Base-by-base conservation (phyloP, 768 basidiomycete genomes). In the Boletus barrowsii region DNA sequence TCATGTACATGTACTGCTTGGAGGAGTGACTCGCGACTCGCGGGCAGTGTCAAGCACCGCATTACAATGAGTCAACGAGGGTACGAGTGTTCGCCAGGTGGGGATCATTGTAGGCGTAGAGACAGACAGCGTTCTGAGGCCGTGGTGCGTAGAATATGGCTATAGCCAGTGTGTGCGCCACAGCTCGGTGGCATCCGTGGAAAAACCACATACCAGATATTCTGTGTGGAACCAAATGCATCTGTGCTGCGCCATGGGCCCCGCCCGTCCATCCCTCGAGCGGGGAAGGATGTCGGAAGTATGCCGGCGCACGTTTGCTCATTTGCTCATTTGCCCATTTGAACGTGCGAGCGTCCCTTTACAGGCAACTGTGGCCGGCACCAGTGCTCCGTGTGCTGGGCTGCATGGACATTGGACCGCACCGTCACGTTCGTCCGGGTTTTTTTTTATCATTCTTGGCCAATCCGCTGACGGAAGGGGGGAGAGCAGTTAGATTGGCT, bases 401-500 rank as follows among this genome's bases (percentile, higher is more conserved):
- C 26, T 24, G 24, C 26, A 29, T 9, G 26, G 29, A 29, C 29
- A 9, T 29, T 29, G 29, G 29, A 29, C 29, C 8, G 8, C 45
- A 58, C 10, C 26, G 36, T 54, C 62, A 63, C 59, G 63, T 63
- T 62, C 46, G 62, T 54, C 51, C 24, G 13, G 20, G 11, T 32
- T 32, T 32, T 37, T 43, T 42, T 53, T 32, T 33, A 18, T 44
- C 35, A 1, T 24, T 9, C 51, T 51, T 18, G 35, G 58, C 10
- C 49, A 11, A 37, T 10, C 7, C 14, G 47, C 48, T 56, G 40
- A 47, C n/a, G 22, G n/a, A 40, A 29, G 35, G 33, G n/a, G 10
- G 11, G 14, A 14, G 37, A 7, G 24, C 15, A 10, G 15, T 5
- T 43, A 37, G 41, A 13, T 32, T 17, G 5, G 51, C 47, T 42